Conservation (phyloP, 441 rosid species). For the Raphanus hybrid region DNA sequence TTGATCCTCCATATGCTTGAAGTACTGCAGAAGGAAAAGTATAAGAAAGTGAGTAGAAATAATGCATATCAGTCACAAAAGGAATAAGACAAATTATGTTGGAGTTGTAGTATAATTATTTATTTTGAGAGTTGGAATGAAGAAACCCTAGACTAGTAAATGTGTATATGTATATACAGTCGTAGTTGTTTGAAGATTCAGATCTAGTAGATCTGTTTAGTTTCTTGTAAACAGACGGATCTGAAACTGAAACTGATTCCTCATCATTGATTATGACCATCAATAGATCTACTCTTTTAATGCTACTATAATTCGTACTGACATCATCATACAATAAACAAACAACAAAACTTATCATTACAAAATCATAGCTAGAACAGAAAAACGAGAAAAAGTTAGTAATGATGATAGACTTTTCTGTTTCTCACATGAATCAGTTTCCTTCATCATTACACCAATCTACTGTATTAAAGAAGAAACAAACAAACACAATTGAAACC, state of each 20-base stretch:
- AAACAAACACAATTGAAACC: constrained; percentile 14
- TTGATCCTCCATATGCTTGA: constrained; percentile 15
- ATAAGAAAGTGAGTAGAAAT: neutral
- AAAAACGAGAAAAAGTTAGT: constrained; percentile 37
- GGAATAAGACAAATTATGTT: neutral
- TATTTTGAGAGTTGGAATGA: constrained; percentile 8
- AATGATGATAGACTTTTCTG: constrained; percentile 38
- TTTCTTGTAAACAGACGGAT: constrained; percentile 18
- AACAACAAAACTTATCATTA: constrained; percentile 20
- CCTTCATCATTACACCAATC: constrained; percentile 45
- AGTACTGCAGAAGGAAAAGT: constrained; percentile 20
- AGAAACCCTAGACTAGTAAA: constrained; percentile 35
- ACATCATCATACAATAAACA: constrained; percentile 20
- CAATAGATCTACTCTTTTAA: constrained; percentile 20
- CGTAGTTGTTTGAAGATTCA: constrained; percentile 16
- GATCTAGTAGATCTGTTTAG: constrained; percentile 38
- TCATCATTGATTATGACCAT: constrained; percentile 23
- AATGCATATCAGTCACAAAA: neutral
- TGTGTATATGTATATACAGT: constrained; percentile 12
- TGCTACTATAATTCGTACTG: constrained; percentile 22
- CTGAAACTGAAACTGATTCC: constrained; percentile 37
- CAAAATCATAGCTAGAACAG: constrained; percentile 24
- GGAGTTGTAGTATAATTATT: neutral
- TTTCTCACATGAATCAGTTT: constrained; percentile 40
- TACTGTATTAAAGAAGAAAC: neutral